Conservation (phyloP, 371 early-diverging fungal species). For the Lichtheimia ornata region DNA sequence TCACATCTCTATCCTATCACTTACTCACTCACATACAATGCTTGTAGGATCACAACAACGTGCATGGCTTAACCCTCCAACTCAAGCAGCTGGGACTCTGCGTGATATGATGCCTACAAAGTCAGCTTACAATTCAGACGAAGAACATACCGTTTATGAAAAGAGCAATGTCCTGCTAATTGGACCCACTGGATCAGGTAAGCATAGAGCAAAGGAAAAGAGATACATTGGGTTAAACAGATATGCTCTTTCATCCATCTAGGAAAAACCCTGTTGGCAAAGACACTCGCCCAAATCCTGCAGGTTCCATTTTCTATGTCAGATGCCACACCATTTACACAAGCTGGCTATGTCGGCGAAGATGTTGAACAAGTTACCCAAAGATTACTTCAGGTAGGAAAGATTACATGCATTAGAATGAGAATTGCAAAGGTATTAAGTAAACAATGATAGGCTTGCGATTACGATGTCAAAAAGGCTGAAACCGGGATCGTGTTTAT, state of each 20-base stretch:
- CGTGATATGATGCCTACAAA: conserved; percentile 1
- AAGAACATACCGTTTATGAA: conserved; percentile 64
- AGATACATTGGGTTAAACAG: not conserved
- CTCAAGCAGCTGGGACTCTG: conserved; percentile 6
- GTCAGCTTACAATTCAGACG: not conserved
- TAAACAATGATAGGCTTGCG: conserved; percentile 62
- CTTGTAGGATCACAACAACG: conserved; percentile 15
- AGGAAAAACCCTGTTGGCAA: conserved; percentile 85
- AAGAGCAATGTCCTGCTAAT: conserved; percentile 90
- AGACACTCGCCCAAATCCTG: conserved; percentile 82
- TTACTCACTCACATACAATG: not conserved
- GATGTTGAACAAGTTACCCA: conserved; percentile 92
- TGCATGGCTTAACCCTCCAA: conserved; percentile 32
- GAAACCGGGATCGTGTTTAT: conserved; percentile 92
- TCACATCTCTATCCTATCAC: not conserved
- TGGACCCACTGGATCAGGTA: conserved; percentile 83
- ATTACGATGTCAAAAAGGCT: conserved; percentile 85
- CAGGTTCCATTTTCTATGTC: conserved; percentile 91
- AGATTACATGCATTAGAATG: not conserved
- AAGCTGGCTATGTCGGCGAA: conserved; percentile 94
- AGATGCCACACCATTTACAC: conserved; percentile 93
- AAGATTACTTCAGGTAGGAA: conserved; percentile 72
- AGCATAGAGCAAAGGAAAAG: not conserved
- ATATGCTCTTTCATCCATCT: no score
- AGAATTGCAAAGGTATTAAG: not conserved